These are phyloP conservation scores for Cyclocybe cylindracea DNA, from an alignment of 768 basidiomycete genomes.

Conservation along the genomic window DNA sequence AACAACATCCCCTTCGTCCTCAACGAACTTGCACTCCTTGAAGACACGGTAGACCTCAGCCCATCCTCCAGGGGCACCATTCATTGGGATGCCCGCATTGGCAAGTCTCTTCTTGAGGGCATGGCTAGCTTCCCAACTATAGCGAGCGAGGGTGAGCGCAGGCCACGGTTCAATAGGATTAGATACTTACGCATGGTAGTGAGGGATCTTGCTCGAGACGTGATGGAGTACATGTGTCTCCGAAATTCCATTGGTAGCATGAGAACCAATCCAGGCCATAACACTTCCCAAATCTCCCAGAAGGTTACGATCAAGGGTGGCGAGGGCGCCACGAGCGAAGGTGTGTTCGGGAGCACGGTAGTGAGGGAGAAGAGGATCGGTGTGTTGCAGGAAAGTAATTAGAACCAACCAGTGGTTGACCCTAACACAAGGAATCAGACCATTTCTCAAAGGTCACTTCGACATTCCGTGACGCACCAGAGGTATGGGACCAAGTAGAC, in stretches of 20 bases:
- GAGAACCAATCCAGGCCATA: constrained; percentile 84
- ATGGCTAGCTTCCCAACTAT: constrained; percentile 86
- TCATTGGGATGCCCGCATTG: constrained; percentile 58
- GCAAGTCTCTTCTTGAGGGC: constrained; percentile 81
- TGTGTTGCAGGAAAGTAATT: constrained; percentile 98
- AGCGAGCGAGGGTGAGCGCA: not conserved
- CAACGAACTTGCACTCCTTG: constrained; percentile 89
- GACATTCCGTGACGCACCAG: constrained; percentile 44
- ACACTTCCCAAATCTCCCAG: constrained; percentile 77
- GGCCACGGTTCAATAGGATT: not conserved
- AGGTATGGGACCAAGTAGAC: constrained; percentile 89
- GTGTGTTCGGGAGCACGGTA: constrained; percentile 89
- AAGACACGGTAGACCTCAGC: constrained; percentile 77
- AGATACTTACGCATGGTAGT: constrained; percentile 74
- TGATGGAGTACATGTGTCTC: constrained; percentile 95
- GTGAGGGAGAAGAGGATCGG: constrained; percentile 92
- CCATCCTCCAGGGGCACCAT: constrained; percentile 81
- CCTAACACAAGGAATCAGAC: constrained; percentile 34
- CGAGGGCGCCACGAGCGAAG: constrained; percentile 90
- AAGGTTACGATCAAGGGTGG: constrained; percentile 85
- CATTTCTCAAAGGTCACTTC: not conserved
- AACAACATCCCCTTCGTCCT: constrained; percentile 88
- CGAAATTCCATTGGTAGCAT: constrained; percentile 88
- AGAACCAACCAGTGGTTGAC: constrained; percentile 94
- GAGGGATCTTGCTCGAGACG: constrained; percentile 93